Conservation (phyloP, 371 early-diverging fungal species). For the Blastocladiella emersonii region DNA sequence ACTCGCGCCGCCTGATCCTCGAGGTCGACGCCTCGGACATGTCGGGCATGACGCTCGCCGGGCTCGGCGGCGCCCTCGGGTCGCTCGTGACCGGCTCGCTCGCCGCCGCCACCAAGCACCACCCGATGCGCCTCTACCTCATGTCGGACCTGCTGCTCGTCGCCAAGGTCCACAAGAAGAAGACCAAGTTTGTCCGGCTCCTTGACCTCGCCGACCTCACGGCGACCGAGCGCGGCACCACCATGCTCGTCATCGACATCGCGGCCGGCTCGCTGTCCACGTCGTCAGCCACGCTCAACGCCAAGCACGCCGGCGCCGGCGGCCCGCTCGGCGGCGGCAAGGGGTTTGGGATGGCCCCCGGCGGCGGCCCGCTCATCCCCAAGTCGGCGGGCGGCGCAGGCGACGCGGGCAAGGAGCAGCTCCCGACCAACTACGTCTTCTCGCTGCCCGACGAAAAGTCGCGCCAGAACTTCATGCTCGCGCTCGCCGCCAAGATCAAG, state of each 20-base stretch:
- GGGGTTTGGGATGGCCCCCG: neutral
- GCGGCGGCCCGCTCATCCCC: too few relatives aligned
- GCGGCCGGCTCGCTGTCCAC: neutral
- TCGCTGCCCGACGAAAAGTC: neutral
- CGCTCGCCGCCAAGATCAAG: neutral
- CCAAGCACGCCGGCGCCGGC: neutral
- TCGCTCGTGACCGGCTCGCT: neutral
- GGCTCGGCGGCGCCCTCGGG: neutral
- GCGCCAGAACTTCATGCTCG: neutral
- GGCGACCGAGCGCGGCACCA: neutral
- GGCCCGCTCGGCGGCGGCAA: too few relatives aligned
- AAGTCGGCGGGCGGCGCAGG: neutral
- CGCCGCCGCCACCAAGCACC: neutral
- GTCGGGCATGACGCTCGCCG: too few relatives aligned
- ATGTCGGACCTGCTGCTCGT: neutral
- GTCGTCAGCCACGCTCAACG: neutral
- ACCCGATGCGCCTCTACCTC: neutral
- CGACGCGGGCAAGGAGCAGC: neutral
- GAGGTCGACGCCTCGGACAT: neutral
- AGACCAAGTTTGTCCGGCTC: neutral
- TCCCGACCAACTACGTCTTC: neutral
- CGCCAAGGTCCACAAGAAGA: conserved; percentile 2
- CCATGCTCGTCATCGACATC: neutral
- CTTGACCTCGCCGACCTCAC: neutral
- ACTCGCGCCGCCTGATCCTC: neutral